phyloP scores from a whole-genome alignment of 805 yeast species.

The Lipomyces starkeyi region DNA sequence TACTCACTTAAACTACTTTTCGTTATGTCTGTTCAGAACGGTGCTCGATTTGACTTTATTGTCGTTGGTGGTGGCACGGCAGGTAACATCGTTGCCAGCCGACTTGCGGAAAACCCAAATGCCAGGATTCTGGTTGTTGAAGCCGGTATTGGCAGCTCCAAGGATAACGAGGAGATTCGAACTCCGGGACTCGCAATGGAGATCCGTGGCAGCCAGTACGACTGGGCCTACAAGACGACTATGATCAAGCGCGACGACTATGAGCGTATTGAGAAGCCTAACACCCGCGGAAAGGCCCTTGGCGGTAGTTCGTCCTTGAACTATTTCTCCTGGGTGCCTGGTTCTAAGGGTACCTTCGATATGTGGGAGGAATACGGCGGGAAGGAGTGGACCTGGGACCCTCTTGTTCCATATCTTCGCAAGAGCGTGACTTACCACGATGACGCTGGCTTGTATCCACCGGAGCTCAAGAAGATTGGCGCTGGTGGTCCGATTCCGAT shows the following conservation, averaged over 20 bases:
- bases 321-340: conserved; percentile 41
- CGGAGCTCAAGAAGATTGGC: conserved; percentile 40
- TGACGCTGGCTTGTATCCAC: conserved; percentile 38
- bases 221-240: conserved; percentile 46
- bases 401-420: conserved; percentile 42
- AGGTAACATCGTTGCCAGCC: conserved; percentile 46
- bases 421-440: conserved; percentile 43
- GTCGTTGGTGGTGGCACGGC: conserved; percentile 47
- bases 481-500: conserved; percentile 42
- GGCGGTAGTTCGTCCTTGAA: conserved; percentile 48
- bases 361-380: conserved; percentile 45
- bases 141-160: conserved; percentile 45
- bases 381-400: conserved; percentile 45
- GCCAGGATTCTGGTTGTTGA: conserved; percentile 43
- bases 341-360: conserved; percentile 45
- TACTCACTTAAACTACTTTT: not conserved
- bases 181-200: conserved; percentile 44
- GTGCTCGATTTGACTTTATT: conserved; percentile 39
- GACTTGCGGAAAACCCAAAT: conserved; percentile 46
- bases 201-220: conserved; percentile 44
- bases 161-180: conserved; percentile 39
- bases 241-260: conserved; percentile 44
- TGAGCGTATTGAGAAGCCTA: conserved; percentile 44
- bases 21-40: conserved; percentile 41
- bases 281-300: conserved; percentile 47